These are phyloP conservation scores for Oidiodendron maius DNA, from an alignment of 495 filamentous ascomycete species.

Conservation along the genomic window DNA sequence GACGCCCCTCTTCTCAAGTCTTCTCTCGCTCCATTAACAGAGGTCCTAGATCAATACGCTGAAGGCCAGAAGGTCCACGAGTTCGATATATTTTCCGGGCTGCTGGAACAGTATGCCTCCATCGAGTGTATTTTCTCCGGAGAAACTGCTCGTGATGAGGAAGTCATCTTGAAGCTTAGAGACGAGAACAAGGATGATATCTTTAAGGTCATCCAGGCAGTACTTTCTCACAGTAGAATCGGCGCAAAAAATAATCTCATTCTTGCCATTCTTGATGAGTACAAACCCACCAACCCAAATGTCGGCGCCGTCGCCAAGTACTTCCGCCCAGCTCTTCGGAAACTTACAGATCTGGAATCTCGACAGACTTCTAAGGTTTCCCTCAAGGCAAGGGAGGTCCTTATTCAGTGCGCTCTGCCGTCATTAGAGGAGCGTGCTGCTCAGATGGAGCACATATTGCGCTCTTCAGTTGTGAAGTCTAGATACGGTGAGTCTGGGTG, in stretches of 20 bases:
- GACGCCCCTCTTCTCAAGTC: conserved; percentile 65
- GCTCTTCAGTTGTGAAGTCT: conserved; percentile 94
- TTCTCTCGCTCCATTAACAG: conserved; percentile 68
- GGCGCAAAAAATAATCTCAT: conserved; percentile 92
- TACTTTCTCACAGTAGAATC: conserved; percentile 88
- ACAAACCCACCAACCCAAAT: conserved; percentile 88
- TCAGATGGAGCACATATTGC: conserved; percentile 98
- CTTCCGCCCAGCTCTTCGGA: conserved; percentile 76
- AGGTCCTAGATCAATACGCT: conserved; percentile 74
- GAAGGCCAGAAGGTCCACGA: conserved; percentile 92
- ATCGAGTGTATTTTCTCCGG: conserved; percentile 85
- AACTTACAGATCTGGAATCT: conserved; percentile 86
- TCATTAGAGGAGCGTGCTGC: conserved; percentile 89
- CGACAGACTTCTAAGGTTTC: conserved; percentile 90
- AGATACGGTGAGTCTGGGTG: conserved; percentile 95
- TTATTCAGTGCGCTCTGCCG: conserved; percentile 94
- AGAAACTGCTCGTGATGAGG: conserved; percentile 81
- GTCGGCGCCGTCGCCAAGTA: conserved; percentile 82
- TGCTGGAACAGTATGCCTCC: conserved; percentile 73
- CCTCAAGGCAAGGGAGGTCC: conserved; percentile 90
- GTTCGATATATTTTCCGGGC: conserved; percentile 69
- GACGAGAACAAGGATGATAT: conserved; percentile 96
- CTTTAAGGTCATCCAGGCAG: conserved; percentile 71
- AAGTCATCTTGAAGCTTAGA: conserved; percentile 87
- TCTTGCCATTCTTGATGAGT: conserved; percentile 86